Evolutionary conservation across 2,329 filamentous ascomycete species (phyloP).

Genomic region (Xylaria digitata): DNA sequence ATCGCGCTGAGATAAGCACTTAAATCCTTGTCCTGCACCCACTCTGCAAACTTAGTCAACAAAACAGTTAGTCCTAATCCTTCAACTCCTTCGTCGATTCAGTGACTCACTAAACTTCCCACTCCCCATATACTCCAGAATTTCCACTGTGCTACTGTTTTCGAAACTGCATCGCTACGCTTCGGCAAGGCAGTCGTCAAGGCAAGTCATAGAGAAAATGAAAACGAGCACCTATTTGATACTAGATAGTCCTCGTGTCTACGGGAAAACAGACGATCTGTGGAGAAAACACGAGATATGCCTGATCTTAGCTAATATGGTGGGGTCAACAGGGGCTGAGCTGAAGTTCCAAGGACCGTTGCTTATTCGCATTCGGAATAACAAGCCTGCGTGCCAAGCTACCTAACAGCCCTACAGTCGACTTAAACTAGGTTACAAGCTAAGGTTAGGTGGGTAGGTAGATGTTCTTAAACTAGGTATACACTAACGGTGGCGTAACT

Average conservation of each 20-base stretch:
- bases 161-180: slow-evolving; percentile 6
- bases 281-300: not conserved
- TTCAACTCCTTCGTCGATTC: not conserved
- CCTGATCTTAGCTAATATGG: not conserved
- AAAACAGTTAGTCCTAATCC: not conserved
- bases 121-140: not conserved
- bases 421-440: not conserved
- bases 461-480: no score
- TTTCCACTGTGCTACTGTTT: not conserved
- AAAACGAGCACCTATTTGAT: not conserved
- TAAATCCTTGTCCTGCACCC: slow-evolving; percentile 1
- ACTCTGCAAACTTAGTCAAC: slow-evolving; percentile 1
- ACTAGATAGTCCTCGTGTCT: not conserved
- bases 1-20: not conserved
- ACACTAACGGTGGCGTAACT: no score
- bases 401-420: no score
- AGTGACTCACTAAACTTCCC: not conserved
- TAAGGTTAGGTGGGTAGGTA: not conserved
- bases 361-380: slow-evolving; percentile 3
- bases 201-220: not conserved
- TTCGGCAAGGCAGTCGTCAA: slow-evolving; percentile 3
- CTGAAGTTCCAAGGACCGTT: not conserved
- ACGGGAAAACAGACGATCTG: not conserved
- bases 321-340: not conserved
- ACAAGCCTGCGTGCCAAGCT: not conserved